These are phyloP conservation scores for Dactylellina cionopaga DNA, from an alignment of 2,329 filamentous ascomycete species.

Conservation along the genomic window DNA sequence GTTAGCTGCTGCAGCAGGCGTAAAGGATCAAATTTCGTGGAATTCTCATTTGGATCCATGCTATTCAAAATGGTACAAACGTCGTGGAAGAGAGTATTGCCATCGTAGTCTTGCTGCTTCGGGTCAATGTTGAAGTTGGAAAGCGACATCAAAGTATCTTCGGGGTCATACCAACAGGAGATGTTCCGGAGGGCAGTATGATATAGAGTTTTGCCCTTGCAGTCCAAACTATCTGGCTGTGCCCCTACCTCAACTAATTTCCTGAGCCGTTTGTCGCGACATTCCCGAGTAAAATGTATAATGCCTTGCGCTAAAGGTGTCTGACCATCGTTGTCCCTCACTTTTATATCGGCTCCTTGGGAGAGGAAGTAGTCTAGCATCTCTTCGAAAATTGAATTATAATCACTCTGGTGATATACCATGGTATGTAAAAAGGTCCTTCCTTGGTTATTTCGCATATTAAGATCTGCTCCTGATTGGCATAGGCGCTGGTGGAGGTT, in stretches of 20 bases:
- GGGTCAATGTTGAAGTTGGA: not conserved
- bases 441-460: conserved; percentile 1
- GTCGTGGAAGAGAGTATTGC: conserved; percentile 11
- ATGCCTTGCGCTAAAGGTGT: not conserved
- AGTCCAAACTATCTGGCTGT: conserved; percentile 14
- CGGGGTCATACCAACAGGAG: not conserved
- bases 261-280: conserved; percentile 18
- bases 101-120: not conserved
- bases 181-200: not conserved
- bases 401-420: not conserved
- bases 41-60: not conserved
- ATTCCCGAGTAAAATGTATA: not conserved
- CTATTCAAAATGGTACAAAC: not conserved
- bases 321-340: conserved; percentile 4
- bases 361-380: not conserved
- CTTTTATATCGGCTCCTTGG: conserved; percentile 5
- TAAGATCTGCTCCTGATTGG: conserved; percentile 1
- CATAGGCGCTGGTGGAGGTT: not conserved
- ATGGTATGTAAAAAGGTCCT: conserved; percentile 57
- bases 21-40: not conserved
- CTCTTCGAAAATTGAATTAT: not conserved
- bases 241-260: conserved; percentile 29
- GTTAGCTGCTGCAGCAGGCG: not conserved
- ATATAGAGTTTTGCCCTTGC: conserved; percentile 7
- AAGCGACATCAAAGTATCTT: not conserved